Evolutionary conservation across 345 rosid species (phyloP).

Genomic region (Psidium guajava): DNA sequence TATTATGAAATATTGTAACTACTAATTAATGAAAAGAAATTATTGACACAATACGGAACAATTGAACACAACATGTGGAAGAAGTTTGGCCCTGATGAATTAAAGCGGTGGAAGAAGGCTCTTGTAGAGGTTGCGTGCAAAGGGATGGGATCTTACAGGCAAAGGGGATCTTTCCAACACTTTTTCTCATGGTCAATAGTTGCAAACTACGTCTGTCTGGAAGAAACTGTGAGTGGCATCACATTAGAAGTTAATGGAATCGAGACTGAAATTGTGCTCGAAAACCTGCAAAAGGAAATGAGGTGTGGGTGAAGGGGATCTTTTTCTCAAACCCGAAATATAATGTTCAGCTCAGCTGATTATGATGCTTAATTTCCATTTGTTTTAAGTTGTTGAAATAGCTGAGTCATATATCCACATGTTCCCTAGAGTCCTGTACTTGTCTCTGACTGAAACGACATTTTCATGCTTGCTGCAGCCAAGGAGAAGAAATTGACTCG

Average conservation of each 20-base stretch:
- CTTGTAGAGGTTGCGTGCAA: neutral
- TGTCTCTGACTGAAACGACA: no score
- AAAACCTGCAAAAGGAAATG: neutral
- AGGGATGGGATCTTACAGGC: neutral
- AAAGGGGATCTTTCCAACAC: neutral
- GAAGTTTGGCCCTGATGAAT: no score
- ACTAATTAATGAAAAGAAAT: neutral
- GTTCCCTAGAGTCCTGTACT: neutral
- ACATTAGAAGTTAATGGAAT: neutral
- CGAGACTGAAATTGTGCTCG: neutral
- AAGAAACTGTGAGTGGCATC: neutral
- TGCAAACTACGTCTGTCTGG: neutral
- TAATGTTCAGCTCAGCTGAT: no score
- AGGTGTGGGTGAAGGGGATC: neutral
- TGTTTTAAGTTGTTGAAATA: no score
- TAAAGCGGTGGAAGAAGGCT: neutral
- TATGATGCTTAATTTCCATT: no score
- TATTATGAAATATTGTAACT: neutral
- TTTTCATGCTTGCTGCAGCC: no score
- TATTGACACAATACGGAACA: neutral
- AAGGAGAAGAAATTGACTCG: no score
- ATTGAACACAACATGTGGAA: neutral
- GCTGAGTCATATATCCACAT: neutral
- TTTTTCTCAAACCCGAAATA: neutral
- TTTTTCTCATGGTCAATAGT: neutral